Conservation (phyloP, 768 basidiomycete genomes). For the Trametes sanguinea region DNA sequence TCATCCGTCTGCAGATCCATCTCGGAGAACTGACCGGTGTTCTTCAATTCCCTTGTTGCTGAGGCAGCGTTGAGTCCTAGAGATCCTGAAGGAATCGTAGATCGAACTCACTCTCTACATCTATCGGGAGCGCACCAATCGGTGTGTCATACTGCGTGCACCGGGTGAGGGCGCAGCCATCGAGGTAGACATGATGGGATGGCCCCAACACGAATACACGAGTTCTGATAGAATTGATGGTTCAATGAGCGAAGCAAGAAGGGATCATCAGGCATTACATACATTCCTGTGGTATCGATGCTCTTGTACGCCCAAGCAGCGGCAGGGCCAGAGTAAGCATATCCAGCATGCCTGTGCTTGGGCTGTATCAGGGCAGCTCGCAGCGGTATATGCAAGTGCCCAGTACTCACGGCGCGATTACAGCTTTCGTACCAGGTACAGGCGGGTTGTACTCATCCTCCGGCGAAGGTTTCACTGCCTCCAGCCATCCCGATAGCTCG, state of each 20-base stretch:
- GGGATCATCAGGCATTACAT: constrained; percentile 31
- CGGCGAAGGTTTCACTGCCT: constrained; percentile 50
- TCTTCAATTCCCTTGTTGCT: constrained; percentile 70
- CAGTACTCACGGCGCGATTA: constrained; percentile 87
- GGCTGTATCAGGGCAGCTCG: neutral
- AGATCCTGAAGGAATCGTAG: neutral
- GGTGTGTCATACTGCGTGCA: constrained; percentile 84
- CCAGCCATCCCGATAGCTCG: constrained; percentile 68
- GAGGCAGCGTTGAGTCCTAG: neutral
- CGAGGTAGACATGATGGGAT: constrained; percentile 88
- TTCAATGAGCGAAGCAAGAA: neutral
- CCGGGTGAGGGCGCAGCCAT: constrained; percentile 83
- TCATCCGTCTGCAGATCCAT: constrained; percentile 76
- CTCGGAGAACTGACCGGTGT: constrained; percentile 66
- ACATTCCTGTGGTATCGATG: constrained; percentile 84
- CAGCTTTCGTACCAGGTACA: constrained; percentile 72
- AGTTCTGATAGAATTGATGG: constrained; percentile 50
- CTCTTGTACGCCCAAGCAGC: constrained; percentile 97
- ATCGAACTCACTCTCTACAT: constrained; percentile 65
- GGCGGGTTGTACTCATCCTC: constrained; percentile 61
- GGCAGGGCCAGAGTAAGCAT: constrained; percentile 88
- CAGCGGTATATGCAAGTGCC: neutral
- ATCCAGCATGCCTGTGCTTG: constrained; percentile 83
- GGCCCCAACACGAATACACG: constrained; percentile 95
- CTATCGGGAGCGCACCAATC: constrained; percentile 77